Evolutionary conservation across 371 early-diverging fungal genomes (phyloP).

Genomic region (Lichtheimia ornata): DNA sequence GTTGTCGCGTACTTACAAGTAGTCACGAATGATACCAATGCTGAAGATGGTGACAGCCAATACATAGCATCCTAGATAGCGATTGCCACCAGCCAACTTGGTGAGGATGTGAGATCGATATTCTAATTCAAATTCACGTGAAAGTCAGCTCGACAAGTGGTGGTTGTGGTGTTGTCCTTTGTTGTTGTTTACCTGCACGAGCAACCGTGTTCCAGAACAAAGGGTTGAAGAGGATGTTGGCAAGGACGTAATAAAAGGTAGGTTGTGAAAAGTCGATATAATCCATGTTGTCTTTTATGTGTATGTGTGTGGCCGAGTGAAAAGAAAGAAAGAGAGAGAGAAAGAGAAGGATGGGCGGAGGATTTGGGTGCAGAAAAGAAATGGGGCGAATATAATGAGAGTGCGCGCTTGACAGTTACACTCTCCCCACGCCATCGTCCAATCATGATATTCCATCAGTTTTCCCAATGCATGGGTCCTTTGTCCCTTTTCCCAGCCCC

Average conservation of each 20-base stretch:
- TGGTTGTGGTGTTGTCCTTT: no score
- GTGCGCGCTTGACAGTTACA: no score
- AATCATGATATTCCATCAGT: constrained; percentile 2
- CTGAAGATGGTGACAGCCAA: constrained; percentile 81
- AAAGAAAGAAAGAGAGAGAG: neutral
- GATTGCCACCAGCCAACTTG: constrained; percentile 68
- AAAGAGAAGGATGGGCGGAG: neutral
- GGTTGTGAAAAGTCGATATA: constrained; percentile 64
- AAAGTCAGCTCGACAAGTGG: neutral
- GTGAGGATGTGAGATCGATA: constrained; percentile 75
- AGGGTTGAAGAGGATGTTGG: constrained; percentile 85
- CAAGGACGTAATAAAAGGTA: constrained; percentile 68
- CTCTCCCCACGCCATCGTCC: no score
- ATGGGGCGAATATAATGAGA: neutral
- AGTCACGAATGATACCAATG: constrained; percentile 83
- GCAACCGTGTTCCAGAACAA: constrained; percentile 91
- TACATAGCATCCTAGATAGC: constrained; percentile 75
- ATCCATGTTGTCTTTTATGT: constrained; percentile 11
- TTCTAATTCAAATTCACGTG: constrained; percentile 48
- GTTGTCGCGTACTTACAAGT: constrained; percentile 54
- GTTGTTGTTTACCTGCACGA: constrained; percentile 60
- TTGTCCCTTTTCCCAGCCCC: no score
- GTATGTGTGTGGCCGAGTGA: neutral
- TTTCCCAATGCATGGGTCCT: no score
- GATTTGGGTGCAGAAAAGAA: neutral